A percentile compares a stretch with the other conserved stretches of the same genome.
These are phyloP conservation scores for Neurospora sublineolata DNA, from an alignment of 495 filamentous ascomycete genomes.

Conservation along the genomic window DNA sequence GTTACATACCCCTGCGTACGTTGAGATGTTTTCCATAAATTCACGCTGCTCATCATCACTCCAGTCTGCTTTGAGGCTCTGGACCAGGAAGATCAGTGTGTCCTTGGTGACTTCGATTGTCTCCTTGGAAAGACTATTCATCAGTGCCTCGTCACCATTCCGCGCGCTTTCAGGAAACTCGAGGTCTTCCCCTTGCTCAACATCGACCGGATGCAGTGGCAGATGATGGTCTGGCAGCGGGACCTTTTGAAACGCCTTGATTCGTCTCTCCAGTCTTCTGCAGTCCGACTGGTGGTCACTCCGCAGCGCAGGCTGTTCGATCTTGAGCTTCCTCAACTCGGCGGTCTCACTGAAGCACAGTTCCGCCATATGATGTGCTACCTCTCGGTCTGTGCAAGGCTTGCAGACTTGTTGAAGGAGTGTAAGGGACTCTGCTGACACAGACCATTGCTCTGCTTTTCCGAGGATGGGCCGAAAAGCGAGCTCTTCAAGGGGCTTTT, in stretches of 20 bases:
- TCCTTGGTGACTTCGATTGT: slow-evolving; percentile 11
- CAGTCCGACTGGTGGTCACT: slow-evolving; percentile 39
- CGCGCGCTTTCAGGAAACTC: slow-evolving; percentile 5
- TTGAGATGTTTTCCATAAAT: slow-evolving; percentile 19
- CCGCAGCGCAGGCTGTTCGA: slow-evolving; percentile 41
- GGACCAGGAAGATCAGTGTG: slow-evolving; percentile 9
- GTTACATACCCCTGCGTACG: slow-evolving; percentile 26
- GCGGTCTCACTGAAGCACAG: slow-evolving; percentile 6
- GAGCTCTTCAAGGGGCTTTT: slow-evolving; percentile 3
- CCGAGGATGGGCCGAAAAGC: slow-evolving; percentile 13
- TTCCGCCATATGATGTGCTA: slow-evolving; percentile 4
- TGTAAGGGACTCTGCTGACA: slow-evolving; percentile 5
- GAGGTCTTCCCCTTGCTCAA: slow-evolving; percentile 38
- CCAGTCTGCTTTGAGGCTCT: slow-evolving; percentile 27
- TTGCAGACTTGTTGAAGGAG: slow-evolving; percentile 15
- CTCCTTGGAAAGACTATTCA: slow-evolving; percentile 6
- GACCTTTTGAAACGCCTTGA: slow-evolving; percentile 19
- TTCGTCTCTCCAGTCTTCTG: slow-evolving; percentile 19
- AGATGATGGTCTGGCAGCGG: slow-evolving; percentile 28
- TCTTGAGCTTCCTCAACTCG: slow-evolving; percentile 24
- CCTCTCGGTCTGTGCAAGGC: slow-evolving; percentile 4
- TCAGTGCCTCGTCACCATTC: not conserved
- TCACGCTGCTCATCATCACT: slow-evolving; percentile 21
- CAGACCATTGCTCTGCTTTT: slow-evolving; percentile 7
- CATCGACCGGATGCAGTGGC: slow-evolving; percentile 34